Evolutionary conservation across 2,329 filamentous ascomycete species (phyloP).

Genomic region (Cladosporium sp.): DNA sequence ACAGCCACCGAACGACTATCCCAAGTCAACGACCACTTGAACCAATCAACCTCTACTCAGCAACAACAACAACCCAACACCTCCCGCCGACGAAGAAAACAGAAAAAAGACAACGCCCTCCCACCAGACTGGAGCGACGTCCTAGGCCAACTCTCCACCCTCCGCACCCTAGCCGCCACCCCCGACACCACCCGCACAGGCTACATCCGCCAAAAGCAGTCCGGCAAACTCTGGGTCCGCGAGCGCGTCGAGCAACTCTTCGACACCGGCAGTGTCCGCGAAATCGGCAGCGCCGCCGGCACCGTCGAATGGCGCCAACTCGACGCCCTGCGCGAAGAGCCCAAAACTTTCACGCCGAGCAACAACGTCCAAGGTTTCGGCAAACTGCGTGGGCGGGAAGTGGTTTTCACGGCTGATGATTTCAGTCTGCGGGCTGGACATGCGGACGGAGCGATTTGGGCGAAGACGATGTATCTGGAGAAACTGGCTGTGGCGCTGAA

Average conservation of each 20-base stretch:
- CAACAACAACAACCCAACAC: constrained; percentile 21
- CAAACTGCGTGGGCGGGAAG: constrained; percentile 52
- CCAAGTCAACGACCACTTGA: constrained; percentile 36
- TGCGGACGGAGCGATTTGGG: constrained; percentile 60
- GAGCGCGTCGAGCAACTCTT: constrained; percentile 61
- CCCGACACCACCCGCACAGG: constrained; percentile 57
- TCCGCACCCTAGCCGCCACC: constrained; percentile 55
- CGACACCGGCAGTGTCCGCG: constrained; percentile 56
- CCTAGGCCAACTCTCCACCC: constrained; percentile 55
- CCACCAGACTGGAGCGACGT: constrained; percentile 65
- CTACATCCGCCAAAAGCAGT: constrained; percentile 63
- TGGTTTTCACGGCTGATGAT: constrained; percentile 65
- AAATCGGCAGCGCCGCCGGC: constrained; percentile 62
- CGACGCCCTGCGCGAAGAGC: constrained; percentile 45
- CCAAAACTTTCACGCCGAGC: constrained; percentile 55
- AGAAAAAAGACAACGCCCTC: constrained; percentile 41
- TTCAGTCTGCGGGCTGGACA: constrained; percentile 64
- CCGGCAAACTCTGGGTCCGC: constrained; percentile 66
- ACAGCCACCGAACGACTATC: constrained; percentile 29
- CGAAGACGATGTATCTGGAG: constrained; percentile 60
- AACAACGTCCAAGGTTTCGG: constrained; percentile 62
- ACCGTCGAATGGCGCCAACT: constrained; percentile 59
- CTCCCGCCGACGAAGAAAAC: constrained; percentile 29
- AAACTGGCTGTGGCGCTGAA: constrained; percentile 59
- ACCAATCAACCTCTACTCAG: constrained; percentile 33